A percentile compares a stretch with the other conserved stretches of the same genome.
phyloP scores from a whole-genome alignment of 2,329 filamentous ascomycete genomes.

The Talaromyces funiculosus region DNA sequence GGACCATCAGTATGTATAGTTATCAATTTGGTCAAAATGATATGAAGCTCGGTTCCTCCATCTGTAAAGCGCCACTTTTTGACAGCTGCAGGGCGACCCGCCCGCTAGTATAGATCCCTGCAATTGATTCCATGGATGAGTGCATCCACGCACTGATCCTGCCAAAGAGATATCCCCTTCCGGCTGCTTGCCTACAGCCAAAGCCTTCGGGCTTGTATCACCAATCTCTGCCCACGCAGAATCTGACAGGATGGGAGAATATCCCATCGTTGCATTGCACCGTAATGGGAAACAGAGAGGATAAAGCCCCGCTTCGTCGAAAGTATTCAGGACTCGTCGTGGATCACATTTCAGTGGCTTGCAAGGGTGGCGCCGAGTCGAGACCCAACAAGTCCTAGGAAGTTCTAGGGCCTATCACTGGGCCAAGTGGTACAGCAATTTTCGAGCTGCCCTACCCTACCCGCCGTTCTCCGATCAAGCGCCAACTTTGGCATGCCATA shows the following conservation, averaged over 20 bases:
- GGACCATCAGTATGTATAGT: background rate
- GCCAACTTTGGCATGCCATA: background rate
- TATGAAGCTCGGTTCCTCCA: background rate
- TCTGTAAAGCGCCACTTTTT: background rate
- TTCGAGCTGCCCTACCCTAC: background rate
- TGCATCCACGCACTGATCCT: background rate
- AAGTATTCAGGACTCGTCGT: background rate
- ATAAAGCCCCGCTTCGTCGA: background rate
- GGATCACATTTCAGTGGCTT: conserved; percentile 7
- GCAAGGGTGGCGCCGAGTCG: conserved; percentile 11
- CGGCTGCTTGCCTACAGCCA: background rate
- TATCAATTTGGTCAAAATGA: background rate
- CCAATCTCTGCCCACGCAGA: background rate
- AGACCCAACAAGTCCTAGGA: background rate
- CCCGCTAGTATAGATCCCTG: background rate
- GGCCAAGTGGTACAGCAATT: background rate
- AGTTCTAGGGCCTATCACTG: background rate
- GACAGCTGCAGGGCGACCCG: background rate
- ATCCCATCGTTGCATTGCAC: background rate
- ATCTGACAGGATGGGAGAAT: background rate
- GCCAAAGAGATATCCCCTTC: background rate
- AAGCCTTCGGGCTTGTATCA: background rate
- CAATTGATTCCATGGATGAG: background rate
- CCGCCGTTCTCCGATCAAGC: conserved; percentile 6
- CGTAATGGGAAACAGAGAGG: background rate